Base-by-base conservation (phyloP, 2,329 filamentous ascomycete species). In the Cercospora sesami region DNA sequence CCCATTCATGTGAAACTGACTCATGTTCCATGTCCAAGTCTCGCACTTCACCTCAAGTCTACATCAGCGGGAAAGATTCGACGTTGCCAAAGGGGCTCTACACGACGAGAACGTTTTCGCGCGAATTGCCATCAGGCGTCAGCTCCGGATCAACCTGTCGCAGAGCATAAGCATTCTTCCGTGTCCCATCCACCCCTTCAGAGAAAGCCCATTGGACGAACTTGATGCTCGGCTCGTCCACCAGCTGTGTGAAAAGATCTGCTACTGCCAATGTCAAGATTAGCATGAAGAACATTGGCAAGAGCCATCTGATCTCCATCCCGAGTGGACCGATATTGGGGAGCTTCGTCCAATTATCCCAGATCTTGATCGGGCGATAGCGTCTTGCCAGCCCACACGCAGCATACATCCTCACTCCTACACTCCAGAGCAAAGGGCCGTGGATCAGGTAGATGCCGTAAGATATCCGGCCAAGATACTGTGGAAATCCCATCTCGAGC, bases 401-500 rank as follows among this genome's bases (percentile, higher is more conserved):
- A 5, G 85, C 82, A 76, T 91, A 91, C 1, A 91, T 30, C 33
- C 89, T 81, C 73, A 91, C 87, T 1, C 87, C 88, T 0, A 90
- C 60, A 0, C 81, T 82, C 81, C 82, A 85, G 0, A 90, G 78
- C 1, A 90, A 75, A 0, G 88, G 88, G 0, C 88, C 88, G 69
- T 90, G 89, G 5, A 90, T 82, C 5, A 90, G 80, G 76, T 90
- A 91, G 4, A 90, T 78, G 0, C 84, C 81, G 73, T 85, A 91
- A 0, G 86, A 89, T 62, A 90, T 82, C 53, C 84, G 83, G 0
- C 88, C 88, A 3, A 90, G 81, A 68, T 88, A 89, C 73, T 89
- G 87, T 71, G 84, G 86, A 72, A 88, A 84, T 14, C 79, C 78
- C 0, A 79, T 81, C 75, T 88, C 87, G 73, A 90, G 89, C 73